These are phyloP conservation scores for Carex myosuroides DNA, from an alignment of 176 grass and related monocot species.

Conservation along the genomic window DNA sequence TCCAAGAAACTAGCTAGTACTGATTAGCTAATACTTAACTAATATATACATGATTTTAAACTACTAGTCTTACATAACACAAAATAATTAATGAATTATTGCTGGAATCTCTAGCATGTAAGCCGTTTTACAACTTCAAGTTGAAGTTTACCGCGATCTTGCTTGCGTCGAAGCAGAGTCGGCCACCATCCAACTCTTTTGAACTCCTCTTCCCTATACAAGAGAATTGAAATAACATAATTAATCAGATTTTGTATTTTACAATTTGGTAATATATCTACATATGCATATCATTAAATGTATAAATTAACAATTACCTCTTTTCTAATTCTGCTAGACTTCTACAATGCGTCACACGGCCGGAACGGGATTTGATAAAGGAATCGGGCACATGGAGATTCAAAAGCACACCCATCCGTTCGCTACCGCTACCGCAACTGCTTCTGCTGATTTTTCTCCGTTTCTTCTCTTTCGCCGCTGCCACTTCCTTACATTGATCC, in stretches of 20 bases:
- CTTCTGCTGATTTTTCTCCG: constrained; percentile 4
- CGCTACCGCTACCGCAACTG: background rate
- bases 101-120: background rate
- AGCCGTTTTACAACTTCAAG: background rate
- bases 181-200: constrained; percentile 13
- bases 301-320: background rate
- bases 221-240: background rate
- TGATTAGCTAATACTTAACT: background rate
- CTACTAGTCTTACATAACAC: background rate
- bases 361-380: background rate
- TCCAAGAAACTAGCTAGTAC: background rate
- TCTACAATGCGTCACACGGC: background rate
- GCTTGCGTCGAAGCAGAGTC: background rate
- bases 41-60: background rate
- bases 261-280: background rate
- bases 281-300: background rate
- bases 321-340: constrained; percentile 5
- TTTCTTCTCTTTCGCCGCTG: background rate
- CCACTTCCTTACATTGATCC: background rate
- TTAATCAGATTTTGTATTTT: background rate
- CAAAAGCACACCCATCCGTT: constrained; percentile 21
- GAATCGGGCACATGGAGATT: constrained; percentile 24
- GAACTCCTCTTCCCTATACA: constrained; percentile 10
- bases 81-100: background rate
- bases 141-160: background rate